These are phyloP conservation scores for Blastocystis sp. DNA, from an alignment of 352 stramenopile genomes.

Conservation along the genomic window DNA sequence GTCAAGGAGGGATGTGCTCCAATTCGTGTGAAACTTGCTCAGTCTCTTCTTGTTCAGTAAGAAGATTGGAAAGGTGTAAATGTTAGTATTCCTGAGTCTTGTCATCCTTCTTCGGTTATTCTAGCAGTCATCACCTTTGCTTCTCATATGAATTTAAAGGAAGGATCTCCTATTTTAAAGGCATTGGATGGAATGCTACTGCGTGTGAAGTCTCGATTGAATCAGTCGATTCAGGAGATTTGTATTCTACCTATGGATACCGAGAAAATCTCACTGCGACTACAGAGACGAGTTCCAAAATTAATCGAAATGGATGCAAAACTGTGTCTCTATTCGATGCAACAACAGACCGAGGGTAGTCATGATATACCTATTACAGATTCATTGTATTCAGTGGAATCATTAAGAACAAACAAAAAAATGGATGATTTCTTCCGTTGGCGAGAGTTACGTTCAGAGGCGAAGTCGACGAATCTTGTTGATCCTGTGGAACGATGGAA, in stretches of 20 bases:
- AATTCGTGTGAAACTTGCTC: not conserved
- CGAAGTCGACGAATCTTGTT: not conserved
- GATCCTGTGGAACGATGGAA: not conserved
- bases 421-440: not conserved
- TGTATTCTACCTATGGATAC: not conserved
- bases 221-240: not conserved
- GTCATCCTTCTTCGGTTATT: not conserved
- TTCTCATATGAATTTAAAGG: not conserved
- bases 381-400: not conserved
- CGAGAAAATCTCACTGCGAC: not conserved
- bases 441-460: not conserved
- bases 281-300: not conserved
- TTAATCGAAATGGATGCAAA: not conserved
- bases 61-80: not conserved
- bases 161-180: not conserved
- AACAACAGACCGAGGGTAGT: not conserved
- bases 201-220: not conserved
- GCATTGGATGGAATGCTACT: not conserved
- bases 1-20: not conserved
- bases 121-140: not conserved
- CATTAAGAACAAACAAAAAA: not conserved
- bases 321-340: not conserved
- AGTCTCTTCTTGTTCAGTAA: not conserved
- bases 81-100: not conserved
- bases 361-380: too few species aligned